A percentile compares a stretch with the other conserved stretches of the same genome.
These are phyloP conservation scores for Scheffersomyces ergatensis DNA, from an alignment of 805 yeast genomes.

Conservation along the genomic window DNA sequence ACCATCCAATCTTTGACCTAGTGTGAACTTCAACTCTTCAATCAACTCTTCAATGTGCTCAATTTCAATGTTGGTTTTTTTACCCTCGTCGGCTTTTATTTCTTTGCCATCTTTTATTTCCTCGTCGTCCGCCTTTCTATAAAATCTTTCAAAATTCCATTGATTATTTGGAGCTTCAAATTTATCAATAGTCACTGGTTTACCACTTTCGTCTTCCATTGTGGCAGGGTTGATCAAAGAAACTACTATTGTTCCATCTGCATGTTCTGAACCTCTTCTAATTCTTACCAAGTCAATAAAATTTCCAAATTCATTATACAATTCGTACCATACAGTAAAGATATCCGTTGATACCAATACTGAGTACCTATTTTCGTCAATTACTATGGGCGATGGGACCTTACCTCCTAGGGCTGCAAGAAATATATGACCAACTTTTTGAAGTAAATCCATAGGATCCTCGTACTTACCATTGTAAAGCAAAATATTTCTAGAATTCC, in stretches of 20 bases:
- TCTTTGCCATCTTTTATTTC: too few species aligned
- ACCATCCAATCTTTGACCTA: too few species aligned
- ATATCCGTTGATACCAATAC: constrained; percentile 25
- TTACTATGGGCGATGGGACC: constrained; percentile 23
- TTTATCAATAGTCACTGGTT: constrained; percentile 13
- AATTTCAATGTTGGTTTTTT: too few species aligned
- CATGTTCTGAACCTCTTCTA: constrained; percentile 17
- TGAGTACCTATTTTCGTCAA: constrained; percentile 4
- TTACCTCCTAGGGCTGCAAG: constrained; percentile 18
- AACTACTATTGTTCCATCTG: constrained; percentile 12
- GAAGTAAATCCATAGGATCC: constrained; percentile 10
- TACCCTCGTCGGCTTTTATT: too few species aligned
- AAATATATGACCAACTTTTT: constrained; percentile 19
- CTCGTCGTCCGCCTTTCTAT: background rate
- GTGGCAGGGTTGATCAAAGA: constrained; percentile 29
- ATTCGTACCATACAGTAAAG: constrained; percentile 34
- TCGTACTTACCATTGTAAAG: constrained; percentile 17
- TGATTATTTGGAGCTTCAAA: constrained; percentile 20
- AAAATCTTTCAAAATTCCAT: constrained; percentile 27
- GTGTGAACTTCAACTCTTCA: too few species aligned
- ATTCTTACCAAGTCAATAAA: constrained; percentile 24
- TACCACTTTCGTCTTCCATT: constrained; percentile 30
- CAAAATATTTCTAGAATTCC: constrained; percentile 20
- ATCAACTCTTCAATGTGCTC: too few species aligned
- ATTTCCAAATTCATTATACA: constrained; percentile 31